Percentiles rank a stretch among this genome's conserved stretches.
Evolutionary conservation across 148 eudicot genomes (phyloP).

Genomic region (Vaccinium corymbosum): DNA sequence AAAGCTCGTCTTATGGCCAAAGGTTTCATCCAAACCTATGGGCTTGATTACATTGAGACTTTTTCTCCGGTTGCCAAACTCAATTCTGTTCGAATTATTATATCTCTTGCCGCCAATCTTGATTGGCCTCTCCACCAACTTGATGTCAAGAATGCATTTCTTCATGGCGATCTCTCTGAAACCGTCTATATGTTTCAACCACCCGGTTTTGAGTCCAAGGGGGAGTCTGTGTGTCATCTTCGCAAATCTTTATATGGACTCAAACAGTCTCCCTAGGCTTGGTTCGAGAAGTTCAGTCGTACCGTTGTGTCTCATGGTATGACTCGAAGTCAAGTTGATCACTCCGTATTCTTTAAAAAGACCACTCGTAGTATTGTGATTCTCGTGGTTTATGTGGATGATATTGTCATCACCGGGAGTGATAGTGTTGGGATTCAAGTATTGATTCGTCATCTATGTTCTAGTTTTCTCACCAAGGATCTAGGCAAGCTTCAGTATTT

Average conservation of each 20-base stretch:
- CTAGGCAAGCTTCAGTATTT: no score
- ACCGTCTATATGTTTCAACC: background rate
- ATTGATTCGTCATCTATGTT: no score
- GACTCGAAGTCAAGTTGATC: background rate
- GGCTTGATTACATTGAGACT: background rate
- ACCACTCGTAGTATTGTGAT: background rate
- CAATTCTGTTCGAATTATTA: background rate
- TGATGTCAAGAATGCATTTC: background rate
- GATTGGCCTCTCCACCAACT: background rate
- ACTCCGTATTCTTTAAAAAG: background rate
- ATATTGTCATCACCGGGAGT: no score
- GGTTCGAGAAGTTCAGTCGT: background rate
- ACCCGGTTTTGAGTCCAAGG: background rate
- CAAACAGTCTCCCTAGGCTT: background rate
- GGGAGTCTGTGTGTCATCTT: background rate
- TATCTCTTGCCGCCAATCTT: background rate
- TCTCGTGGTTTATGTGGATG: background rate
- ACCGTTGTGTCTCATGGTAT: no score
- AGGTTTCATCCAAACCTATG: background rate
- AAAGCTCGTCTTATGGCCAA: background rate
- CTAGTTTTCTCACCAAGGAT: no score
- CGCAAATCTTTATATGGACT: background rate
- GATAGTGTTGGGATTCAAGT: no score
- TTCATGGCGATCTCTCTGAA: background rate
- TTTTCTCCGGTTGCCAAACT: background rate